Base-by-base conservation (phyloP, 1,284 basidiomycete species). In the Cryptococcus sp. region DNA sequence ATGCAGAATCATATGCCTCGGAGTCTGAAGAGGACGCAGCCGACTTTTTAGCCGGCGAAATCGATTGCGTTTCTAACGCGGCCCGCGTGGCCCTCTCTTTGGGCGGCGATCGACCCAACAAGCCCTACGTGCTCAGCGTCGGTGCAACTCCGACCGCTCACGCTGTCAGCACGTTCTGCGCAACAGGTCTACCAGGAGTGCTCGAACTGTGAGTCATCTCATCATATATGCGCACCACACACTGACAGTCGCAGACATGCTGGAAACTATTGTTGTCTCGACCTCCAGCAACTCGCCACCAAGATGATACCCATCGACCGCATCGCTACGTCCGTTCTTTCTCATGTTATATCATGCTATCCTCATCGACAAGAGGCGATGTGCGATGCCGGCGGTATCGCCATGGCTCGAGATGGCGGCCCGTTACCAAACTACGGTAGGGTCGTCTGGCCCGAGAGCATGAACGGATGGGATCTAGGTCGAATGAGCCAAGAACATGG, bases 391-490 rank as follows among this genome's bases (percentile, higher is more conserved):
- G 91, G 90, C 7, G 89, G 84, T 2, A 85, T 92, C 58, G 89
- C 89, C 0, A 86, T 93, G 79, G 89, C 87, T 73, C 91, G 91
- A 77, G 91, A 93, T 73, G 84, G 79, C 0, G 91, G 91, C 0
- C 88, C 85, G 1, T 83, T 82, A 23, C 83, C 83, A 6, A 86
- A 85, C 0, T 90, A 82, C 69, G 89, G 91, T 23, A 82, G 87
- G 40, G 83, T 91, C 3, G 75, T 89, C 40, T 55, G 51, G 20
- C 60, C 65, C 29, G 59, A 52, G 8, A 46, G 65, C 37, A 84
- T 84, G 15, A 84, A 79, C 65, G 81, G 84, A 3, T 93, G 91
- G 91, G 77, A 79, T 54, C 76, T 93, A 26, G 83, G 83, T 8
- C 80, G 88, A 58, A 84, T 90, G 53, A 87, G 86, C 11, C 89